Conservation (phyloP, 768 basidiomycete genomes). For the Lyophyllum semitale region DNA sequence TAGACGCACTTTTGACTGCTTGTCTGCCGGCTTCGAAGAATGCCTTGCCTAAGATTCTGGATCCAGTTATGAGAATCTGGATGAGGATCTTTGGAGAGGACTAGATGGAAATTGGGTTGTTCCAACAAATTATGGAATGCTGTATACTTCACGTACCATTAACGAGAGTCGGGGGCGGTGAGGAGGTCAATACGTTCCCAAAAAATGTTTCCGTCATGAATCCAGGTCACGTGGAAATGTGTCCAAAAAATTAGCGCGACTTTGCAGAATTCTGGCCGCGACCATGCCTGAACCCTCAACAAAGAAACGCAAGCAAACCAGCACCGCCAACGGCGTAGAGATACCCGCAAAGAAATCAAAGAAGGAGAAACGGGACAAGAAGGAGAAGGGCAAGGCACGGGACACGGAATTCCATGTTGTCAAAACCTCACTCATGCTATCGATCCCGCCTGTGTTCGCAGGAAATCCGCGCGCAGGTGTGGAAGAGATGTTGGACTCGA, state of each 20-base stretch:
- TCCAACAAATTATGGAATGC: neutral
- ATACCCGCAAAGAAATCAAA: constrained; percentile 38
- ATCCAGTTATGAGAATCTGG: constrained; percentile 77
- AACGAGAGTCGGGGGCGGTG: neutral
- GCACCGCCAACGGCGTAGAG: constrained; percentile 21
- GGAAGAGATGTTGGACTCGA: constrained; percentile 89
- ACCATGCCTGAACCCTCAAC: constrained; percentile 26
- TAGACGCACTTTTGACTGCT: constrained; percentile 83
- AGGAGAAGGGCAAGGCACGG: constrained; percentile 39
- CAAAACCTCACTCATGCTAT: constrained; percentile 66
- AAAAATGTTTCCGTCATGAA: neutral
- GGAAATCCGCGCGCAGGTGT: constrained; percentile 72
- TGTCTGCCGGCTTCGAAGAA: constrained; percentile 88
- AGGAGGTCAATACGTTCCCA: neutral
- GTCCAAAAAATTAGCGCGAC: constrained; percentile 9
- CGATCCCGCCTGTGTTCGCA: constrained; percentile 82
- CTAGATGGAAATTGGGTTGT: constrained; percentile 37
- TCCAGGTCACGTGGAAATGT: constrained; percentile 12
- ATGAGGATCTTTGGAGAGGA: constrained; percentile 78
- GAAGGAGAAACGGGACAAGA: constrained; percentile 34
- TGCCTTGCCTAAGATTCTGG: constrained; percentile 88
- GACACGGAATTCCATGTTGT: constrained; percentile 63
- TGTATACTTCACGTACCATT: constrained; percentile 14
- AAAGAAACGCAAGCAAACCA: constrained; percentile 55
- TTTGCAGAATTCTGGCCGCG: constrained; percentile 6